These are phyloP conservation scores for Nemophila menziesii DNA, from an alignment of 257 asterid species.

Conservation along the genomic window DNA sequence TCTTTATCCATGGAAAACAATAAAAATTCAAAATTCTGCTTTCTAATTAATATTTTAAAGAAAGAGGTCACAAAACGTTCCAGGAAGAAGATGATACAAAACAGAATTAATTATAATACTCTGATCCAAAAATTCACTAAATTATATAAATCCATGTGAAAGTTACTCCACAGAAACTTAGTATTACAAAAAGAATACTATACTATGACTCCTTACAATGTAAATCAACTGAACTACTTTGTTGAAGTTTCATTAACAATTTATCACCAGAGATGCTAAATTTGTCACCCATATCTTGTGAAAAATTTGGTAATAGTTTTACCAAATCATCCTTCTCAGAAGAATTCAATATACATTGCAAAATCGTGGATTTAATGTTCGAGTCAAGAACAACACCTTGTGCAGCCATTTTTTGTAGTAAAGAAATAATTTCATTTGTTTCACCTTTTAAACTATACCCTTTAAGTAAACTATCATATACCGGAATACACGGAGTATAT, in stretches of 20 bases:
- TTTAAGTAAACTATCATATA: constrained; percentile 55
- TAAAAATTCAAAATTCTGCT: too few relatives aligned
- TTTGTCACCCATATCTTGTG: constrained; percentile 18
- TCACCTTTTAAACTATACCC: constrained; percentile 40
- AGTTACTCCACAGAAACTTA: too few relatives aligned
- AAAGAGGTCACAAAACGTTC: too few relatives aligned
- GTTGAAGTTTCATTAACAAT: constrained; percentile 30
- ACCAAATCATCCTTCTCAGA: constrained; percentile 34
- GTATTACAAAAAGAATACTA: too few relatives aligned
- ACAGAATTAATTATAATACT: too few relatives aligned
- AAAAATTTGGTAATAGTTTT: constrained; percentile 39
- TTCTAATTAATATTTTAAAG: too few relatives aligned
- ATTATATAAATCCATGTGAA: too few relatives aligned
- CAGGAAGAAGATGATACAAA: too few relatives aligned
- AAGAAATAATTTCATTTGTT: constrained; percentile 29
- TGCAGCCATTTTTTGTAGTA: constrained; percentile 47
- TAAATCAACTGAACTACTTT: too few relatives aligned
- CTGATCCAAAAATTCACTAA: too few relatives aligned
- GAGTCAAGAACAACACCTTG: constrained; percentile 45
- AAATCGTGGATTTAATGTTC: constrained; percentile 40
- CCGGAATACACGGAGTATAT: constrained; percentile 25
- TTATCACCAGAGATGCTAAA: constrained; percentile 28
- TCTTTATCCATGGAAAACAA: too few relatives aligned
- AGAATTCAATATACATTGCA: constrained; percentile 36
- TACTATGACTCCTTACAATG: too few relatives aligned